phyloP scores from a whole-genome alignment of 2,329 filamentous ascomycete species.

The Ophiosphaerella narmari region DNA sequence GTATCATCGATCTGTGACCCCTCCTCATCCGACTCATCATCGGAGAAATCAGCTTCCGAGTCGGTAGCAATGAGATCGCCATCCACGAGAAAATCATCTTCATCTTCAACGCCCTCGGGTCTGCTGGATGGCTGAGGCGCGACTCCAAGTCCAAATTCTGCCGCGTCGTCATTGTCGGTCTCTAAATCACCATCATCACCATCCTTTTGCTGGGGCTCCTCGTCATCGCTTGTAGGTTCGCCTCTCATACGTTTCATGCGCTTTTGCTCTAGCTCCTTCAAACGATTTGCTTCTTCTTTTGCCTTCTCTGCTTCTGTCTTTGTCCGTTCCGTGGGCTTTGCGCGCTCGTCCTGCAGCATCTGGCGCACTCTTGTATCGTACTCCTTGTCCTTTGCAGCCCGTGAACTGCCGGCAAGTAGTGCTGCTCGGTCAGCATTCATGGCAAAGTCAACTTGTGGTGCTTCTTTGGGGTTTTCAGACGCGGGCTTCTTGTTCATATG shows the following conservation, averaged over 20 bases:
- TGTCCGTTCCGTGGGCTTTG: constrained; percentile 82
- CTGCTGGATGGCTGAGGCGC: constrained; percentile 53
- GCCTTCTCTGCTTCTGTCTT: constrained; percentile 63
- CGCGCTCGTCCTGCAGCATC: constrained; percentile 81
- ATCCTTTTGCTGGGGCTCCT: constrained; percentile 57
- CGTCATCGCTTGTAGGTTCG: constrained; percentile 72
- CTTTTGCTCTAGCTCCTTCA: constrained; percentile 83
- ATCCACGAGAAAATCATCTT: constrained; percentile 91
- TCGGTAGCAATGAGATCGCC: constrained; percentile 84
- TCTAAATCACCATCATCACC: constrained; percentile 28
- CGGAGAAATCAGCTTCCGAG: constrained; percentile 57
- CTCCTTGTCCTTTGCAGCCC: constrained; percentile 75
- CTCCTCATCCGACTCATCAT: constrained; percentile 34
- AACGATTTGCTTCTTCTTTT: constrained; percentile 73
- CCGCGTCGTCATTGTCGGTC: constrained; percentile 58
- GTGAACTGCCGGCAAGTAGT: constrained; percentile 64
- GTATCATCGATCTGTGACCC: constrained; percentile 42
- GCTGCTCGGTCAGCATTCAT: constrained; percentile 67
- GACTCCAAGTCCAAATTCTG: constrained; percentile 65
- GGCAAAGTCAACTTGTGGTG: constrained; percentile 45
- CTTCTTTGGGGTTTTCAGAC: constrained; percentile 47
- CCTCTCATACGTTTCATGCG: constrained; percentile 86
- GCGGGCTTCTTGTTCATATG: constrained; percentile 57
- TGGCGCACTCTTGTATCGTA: constrained; percentile 86
- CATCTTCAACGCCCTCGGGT: constrained; percentile 70